These are phyloP conservation scores for Dicorynia guianensis DNA, from an alignment of 306 rosid genomes.

Conservation along the genomic window DNA sequence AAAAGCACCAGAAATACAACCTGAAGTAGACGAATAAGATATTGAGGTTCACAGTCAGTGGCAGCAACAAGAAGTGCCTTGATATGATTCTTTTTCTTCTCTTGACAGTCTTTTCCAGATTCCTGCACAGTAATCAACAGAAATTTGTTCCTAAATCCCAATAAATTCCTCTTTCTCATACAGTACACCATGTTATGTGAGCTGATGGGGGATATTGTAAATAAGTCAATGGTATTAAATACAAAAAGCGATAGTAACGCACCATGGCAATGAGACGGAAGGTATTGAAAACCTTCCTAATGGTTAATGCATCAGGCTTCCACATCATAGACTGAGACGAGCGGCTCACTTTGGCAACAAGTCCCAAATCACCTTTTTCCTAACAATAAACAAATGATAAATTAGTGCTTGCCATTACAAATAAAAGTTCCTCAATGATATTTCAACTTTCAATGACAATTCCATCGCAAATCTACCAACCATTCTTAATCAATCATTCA, in stretches of 20 bases:
- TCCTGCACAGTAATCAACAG: slow-evolving; percentile 57
- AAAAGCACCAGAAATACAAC: slow-evolving; percentile 49
- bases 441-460: neutral
- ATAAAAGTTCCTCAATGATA: neutral
- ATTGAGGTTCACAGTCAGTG: slow-evolving; percentile 89
- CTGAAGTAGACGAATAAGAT: slow-evolving; percentile 88
- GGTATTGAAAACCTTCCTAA: slow-evolving; percentile 76
- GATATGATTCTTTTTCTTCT: slow-evolving; percentile 87
- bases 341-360: slow-evolving; percentile 81
- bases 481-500: too few species aligned
- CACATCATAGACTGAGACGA: slow-evolving; percentile 87
- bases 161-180: slow-evolving; percentile 23
- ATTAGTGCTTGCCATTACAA: neutral
- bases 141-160: slow-evolving; percentile 1
- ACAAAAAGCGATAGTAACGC: slow-evolving; percentile 3
- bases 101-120: slow-evolving; percentile 95
- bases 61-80: slow-evolving; percentile 93
- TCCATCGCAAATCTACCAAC: neutral
- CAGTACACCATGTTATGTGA: neutral
- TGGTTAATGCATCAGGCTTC: slow-evolving; percentile 78
- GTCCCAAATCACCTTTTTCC: slow-evolving; percentile 87
- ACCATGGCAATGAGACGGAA: slow-evolving; percentile 89
- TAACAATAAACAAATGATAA: slow-evolving; percentile 40
- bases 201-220: neutral
- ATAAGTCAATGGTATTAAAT: neutral